phyloP scores from a whole-genome alignment of 768 basidiomycete species.

The Phlebiopsis flavidoalba region DNA sequence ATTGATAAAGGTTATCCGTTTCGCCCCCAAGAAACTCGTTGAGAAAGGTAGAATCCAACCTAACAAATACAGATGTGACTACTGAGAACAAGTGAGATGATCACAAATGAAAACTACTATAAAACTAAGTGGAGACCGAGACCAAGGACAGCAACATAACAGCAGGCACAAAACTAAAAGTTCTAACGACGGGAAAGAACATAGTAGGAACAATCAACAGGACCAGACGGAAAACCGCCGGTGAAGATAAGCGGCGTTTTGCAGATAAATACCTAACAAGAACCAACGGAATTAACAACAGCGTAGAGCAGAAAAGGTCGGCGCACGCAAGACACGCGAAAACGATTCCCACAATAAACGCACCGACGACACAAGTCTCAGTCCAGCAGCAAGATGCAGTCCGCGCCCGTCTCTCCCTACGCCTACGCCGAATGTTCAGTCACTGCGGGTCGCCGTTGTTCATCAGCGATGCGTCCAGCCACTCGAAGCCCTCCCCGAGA shows the following conservation, averaged over 20 bases:
- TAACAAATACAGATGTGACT: not conserved
- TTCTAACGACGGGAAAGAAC: not conserved
- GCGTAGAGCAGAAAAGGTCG: not conserved
- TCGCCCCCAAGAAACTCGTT: not conserved
- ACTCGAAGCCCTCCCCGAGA: conserved; percentile 54
- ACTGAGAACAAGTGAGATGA: conserved; percentile 1
- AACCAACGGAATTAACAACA: conserved; percentile 2
- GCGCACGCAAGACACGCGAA: not conserved
- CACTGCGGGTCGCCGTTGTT: not conserved
- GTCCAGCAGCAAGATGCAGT: not conserved
- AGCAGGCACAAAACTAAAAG: not conserved
- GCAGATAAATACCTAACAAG: conserved; percentile 7
- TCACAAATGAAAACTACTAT: conserved; percentile 2
- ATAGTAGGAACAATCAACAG: not conserved
- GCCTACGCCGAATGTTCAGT: not conserved
- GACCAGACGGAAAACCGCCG: not conserved
- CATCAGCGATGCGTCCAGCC: conserved; percentile 37
- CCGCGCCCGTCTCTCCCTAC: not conserved
- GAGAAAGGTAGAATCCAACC: not conserved
- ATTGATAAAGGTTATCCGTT: too few species aligned
- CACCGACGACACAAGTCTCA: not conserved
- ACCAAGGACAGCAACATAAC: not conserved
- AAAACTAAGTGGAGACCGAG: not conserved
- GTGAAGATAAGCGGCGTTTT: conserved; percentile 3
- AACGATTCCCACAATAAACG: not conserved